Evolutionary conservation across 495 filamentous ascomycete genomes (phyloP).

Genomic region (Penicillium malachiteum): DNA sequence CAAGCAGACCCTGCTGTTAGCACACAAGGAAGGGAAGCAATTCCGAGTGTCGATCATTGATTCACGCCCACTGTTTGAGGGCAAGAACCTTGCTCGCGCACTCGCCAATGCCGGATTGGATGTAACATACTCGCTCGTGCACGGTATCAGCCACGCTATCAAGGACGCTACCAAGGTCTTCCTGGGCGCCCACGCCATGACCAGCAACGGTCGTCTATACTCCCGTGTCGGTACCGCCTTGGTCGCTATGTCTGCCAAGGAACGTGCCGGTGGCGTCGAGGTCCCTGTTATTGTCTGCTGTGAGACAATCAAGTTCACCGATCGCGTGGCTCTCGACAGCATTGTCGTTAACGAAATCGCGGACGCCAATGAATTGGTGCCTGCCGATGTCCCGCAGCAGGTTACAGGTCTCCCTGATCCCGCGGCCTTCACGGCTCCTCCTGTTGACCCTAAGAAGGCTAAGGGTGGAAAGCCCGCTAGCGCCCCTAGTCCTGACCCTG

Average conservation of each 20-base stretch:
- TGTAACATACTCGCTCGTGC: conserved; percentile 77
- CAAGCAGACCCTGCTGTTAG: conserved; percentile 72
- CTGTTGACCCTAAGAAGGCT: conserved; percentile 31
- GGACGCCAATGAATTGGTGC: conserved; percentile 60
- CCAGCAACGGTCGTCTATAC: conserved; percentile 85
- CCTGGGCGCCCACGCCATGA: conserved; percentile 85
- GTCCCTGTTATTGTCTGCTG: conserved; percentile 88
- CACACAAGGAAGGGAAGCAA: conserved; percentile 62
- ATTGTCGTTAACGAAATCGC: conserved; percentile 94
- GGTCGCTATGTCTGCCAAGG: conserved; percentile 82
- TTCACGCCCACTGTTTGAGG: conserved; percentile 75
- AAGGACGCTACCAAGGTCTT: conserved; percentile 76
- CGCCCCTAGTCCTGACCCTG: conserved; percentile 24
- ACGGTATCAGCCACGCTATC: conserved; percentile 69
- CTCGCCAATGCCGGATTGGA: conserved; percentile 67
- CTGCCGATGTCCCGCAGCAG: conserved; percentile 30
- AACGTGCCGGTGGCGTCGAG: conserved; percentile 52
- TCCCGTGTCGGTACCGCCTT: conserved; percentile 84
- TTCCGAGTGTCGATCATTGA: conserved; percentile 89
- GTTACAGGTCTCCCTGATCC: conserved; percentile 39
- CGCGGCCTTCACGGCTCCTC: conserved; percentile 21
- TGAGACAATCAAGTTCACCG: conserved; percentile 94
- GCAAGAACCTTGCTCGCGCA: conserved; percentile 67
- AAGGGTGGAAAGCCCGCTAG: conserved; percentile 31
- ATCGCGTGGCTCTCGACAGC: conserved; percentile 83